Conservation (phyloP, 768 basidiomycete genomes). For the Boletus sensibilis region DNA sequence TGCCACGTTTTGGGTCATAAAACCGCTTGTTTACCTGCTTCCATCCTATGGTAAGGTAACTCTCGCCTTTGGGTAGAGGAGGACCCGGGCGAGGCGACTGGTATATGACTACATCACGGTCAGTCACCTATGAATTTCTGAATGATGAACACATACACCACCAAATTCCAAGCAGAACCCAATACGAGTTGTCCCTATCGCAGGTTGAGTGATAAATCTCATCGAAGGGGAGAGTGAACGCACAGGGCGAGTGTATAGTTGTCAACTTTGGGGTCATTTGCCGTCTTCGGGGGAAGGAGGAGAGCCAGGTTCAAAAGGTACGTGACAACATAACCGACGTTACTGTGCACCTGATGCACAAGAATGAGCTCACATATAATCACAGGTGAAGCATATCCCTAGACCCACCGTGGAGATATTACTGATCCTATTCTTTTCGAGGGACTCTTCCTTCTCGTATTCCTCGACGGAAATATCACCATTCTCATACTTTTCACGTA, state of each 20-base stretch:
- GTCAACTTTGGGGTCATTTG: slow-evolving; percentile 58
- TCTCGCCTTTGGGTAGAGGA: slow-evolving; percentile 70
- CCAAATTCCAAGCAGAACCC: slow-evolving; percentile 81
- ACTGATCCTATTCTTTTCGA: slow-evolving; percentile 84
- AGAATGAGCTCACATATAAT: background rate
- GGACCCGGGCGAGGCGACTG: slow-evolving; percentile 86
- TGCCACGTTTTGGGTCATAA: background rate
- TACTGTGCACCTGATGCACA: slow-evolving; percentile 60
- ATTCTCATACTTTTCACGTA: slow-evolving; percentile 55
- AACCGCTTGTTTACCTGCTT: slow-evolving; percentile 55
- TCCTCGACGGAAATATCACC: slow-evolving; percentile 60
- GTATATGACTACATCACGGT: slow-evolving; percentile 57
- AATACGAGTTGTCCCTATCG: slow-evolving; percentile 64
- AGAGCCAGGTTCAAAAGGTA: slow-evolving; percentile 67
- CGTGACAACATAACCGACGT: slow-evolving; percentile 69
- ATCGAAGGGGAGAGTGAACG: slow-evolving; percentile 21
- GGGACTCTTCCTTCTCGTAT: slow-evolving; percentile 71
- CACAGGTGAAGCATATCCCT: background rate
- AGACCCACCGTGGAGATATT: slow-evolving; percentile 72
- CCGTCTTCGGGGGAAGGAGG: slow-evolving; percentile 50
- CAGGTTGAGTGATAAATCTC: background rate
- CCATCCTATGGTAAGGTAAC: slow-evolving; percentile 81
- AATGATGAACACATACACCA: slow-evolving; percentile 61
- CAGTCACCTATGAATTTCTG: background rate
- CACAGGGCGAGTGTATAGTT: slow-evolving; percentile 75